Evolutionary conservation across 768 basidiomycete genomes (phyloP), one percentile per base, ranked within the genome.

Genomic region (Cyathus striatus): DNA sequence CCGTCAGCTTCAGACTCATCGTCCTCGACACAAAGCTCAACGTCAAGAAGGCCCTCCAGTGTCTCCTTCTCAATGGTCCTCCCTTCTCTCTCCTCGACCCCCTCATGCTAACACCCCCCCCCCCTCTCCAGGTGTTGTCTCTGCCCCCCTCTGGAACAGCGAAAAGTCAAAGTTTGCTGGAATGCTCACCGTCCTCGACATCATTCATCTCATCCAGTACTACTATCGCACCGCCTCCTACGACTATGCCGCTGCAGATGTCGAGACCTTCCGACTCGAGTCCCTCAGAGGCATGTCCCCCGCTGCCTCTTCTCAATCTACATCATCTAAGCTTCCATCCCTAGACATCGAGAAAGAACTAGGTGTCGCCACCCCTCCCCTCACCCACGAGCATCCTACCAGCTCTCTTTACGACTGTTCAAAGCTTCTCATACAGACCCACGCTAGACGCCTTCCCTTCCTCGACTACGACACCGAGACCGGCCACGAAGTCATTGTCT

Each of bases 101-200:
- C 42, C 13, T 39, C 37, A 16, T 30, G 33, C 37, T 39, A 6
- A 42, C 30, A 47, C 7, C 36, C 25, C 36, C 36, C 49, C 34
- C 42, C 49, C 41, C 26, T 40, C 37, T 34, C 5, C 59, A 96
- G 95, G 93, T 48, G 94, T 98, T 46, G 94, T 98, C 17, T 98
- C 96, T 4, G 96, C 96, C 0, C 95, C 96, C 10, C 72, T 99
- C 20, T 99, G 95, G 91, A 95, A 97, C 69, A 95, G 92, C 62
- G 89, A 92, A 50, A 81, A 79, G 47, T 94, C 90, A 4, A 80
- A 73, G 32, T 99, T 99, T 56, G 90, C 91, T 6, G 96, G 96
- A 47, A 98, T 99, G 95, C 86, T 99, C 57, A 99, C 96, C 6
- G 91, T 98, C n/a, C 79, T 92, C 44, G 96, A 99, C 63, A 93